These are phyloP conservation scores for Aspergillus oerlinghausenensis DNA, from an alignment of 2,329 filamentous ascomycete species.

Conservation along the genomic window DNA sequence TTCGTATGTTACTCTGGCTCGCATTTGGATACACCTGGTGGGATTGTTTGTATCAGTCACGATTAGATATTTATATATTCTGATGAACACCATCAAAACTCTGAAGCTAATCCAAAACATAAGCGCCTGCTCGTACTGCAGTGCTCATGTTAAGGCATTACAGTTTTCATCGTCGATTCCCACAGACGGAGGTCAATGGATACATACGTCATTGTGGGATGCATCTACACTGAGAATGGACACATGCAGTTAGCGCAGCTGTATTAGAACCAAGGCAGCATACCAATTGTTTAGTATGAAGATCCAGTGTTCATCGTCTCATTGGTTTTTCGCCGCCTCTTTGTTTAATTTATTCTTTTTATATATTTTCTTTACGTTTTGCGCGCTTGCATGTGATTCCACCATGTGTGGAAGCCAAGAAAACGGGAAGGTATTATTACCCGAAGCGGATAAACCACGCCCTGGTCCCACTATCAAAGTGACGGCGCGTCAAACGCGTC, in stretches of 20 bases:
- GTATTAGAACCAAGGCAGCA: background rate
- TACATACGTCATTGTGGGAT: background rate
- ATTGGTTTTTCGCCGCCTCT: constrained; percentile 3
- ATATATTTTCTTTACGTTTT: background rate
- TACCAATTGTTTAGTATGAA: background rate
- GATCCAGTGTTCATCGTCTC: background rate
- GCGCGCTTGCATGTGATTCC: constrained; percentile 7
- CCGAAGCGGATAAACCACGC: constrained; percentile 15
- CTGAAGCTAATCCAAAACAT: background rate
- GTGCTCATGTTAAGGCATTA: background rate
- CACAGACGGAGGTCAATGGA: background rate
- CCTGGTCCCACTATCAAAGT: constrained; percentile 6
- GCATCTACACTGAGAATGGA: background rate
- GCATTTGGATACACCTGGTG: background rate
- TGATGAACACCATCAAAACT: background rate
- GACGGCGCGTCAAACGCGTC: constrained; percentile 20
- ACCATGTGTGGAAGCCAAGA: background rate
- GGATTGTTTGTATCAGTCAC: background rate
- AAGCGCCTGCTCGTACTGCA: background rate
- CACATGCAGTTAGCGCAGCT: background rate
- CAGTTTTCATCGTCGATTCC: background rate
- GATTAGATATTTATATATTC: background rate
- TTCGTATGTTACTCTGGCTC: background rate
- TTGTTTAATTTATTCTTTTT: background rate
- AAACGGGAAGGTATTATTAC: constrained; percentile 1